A percentile compares a stretch with the other conserved stretches of the same genome.
Evolutionary conservation across 1,284 basidiomycete species (phyloP).

Genomic region (Fomes fomentarius): DNA sequence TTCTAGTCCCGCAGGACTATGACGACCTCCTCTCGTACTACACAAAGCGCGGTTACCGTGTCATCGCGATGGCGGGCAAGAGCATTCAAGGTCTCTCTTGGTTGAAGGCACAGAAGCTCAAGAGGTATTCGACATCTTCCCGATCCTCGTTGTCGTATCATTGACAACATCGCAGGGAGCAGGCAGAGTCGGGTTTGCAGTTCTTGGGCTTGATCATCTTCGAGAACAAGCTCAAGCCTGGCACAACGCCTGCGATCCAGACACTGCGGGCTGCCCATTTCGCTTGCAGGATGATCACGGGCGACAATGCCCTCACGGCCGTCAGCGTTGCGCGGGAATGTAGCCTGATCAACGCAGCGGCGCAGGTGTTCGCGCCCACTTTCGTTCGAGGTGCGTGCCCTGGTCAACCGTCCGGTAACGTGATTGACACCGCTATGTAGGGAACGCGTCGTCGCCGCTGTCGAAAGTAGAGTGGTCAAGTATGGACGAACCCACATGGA

Average conservation of each 20-base stretch:
- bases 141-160: not conserved
- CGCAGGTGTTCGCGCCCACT: constrained; percentile 88
- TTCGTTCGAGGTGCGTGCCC: constrained; percentile 71
- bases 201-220: constrained; percentile 98
- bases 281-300: constrained; percentile 97
- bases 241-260: constrained; percentile 91
- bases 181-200: constrained; percentile 89
- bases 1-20: constrained; percentile 91
- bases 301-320: constrained; percentile 96
- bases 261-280: constrained; percentile 89
- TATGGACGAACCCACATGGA: constrained; percentile 88
- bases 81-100: constrained; percentile 92
- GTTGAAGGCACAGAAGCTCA: constrained; percentile 97
- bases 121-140: constrained; percentile 55
- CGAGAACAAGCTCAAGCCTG: constrained; percentile 97
- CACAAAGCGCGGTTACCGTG: constrained; percentile 95
- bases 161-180: constrained; percentile 73
- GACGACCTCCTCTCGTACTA: constrained; percentile 97
- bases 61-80: constrained; percentile 98
- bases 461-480: constrained; percentile 90
- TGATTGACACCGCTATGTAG: constrained; percentile 37
- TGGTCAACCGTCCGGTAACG: not conserved
- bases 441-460: constrained; percentile 60
- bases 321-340: constrained; percentile 98
- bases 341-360: constrained; percentile 85